phyloP scores from a whole-genome alignment of 352 stramenopile genomes.

The Phytophthora tentaculata region DNA sequence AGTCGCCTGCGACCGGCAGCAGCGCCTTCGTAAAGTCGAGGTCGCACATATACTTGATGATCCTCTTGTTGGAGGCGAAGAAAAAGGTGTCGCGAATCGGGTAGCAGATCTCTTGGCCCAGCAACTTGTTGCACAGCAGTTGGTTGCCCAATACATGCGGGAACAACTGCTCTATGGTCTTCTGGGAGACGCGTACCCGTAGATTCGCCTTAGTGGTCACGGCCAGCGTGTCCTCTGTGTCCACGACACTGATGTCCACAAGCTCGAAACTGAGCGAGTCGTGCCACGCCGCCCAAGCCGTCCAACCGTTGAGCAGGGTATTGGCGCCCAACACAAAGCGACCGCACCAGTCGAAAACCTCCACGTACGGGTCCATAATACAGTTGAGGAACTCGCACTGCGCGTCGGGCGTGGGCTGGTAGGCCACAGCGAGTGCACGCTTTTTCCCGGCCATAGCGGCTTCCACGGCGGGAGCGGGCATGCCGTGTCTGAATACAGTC shows the following conservation, averaged over 20 bases:
- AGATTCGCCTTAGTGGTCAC: constrained; percentile 46
- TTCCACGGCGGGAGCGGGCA: constrained; percentile 28
- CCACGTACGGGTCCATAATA: constrained; percentile 48
- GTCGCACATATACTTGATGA: constrained; percentile 56
- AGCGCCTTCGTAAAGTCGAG: constrained; percentile 47
- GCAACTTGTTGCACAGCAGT: constrained; percentile 30
- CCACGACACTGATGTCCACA: constrained; percentile 44
- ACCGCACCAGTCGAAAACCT: constrained; percentile 54
- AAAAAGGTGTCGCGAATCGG: constrained; percentile 52
- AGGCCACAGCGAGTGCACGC: constrained; percentile 18
- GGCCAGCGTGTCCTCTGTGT: constrained; percentile 40
- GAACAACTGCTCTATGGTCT: constrained; percentile 51
- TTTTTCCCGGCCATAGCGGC: constrained; percentile 33
- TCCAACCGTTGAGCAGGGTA: constrained; percentile 48
- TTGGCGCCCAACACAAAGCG: constrained; percentile 38
- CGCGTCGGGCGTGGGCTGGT: constrained; percentile 31
- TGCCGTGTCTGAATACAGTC: constrained; percentile 56
- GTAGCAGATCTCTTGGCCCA: constrained; percentile 50
- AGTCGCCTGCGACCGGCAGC: constrained; percentile 39
- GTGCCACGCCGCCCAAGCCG: constrained; percentile 50
- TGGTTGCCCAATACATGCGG: constrained; percentile 39
- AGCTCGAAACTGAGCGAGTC: constrained; percentile 43
- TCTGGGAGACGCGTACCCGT: constrained; percentile 41
- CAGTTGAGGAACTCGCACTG: constrained; percentile 52
- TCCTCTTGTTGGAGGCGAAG: constrained; percentile 43